phyloP scores from a whole-genome alignment of 192 early-diverging fungal genomes.

The Lobosporangium transversale region DNA sequence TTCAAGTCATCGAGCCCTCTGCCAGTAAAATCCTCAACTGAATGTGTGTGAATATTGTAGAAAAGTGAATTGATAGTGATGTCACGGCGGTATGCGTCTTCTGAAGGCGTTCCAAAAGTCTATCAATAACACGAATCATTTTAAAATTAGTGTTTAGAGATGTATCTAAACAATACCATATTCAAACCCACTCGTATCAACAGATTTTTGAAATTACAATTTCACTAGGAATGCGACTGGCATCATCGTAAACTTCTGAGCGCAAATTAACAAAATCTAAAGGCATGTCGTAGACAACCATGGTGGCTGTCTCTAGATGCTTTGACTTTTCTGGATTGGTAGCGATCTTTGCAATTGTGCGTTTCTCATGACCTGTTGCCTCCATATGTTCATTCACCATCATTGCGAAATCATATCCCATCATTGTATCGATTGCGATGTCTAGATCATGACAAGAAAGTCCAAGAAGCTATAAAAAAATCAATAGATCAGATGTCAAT shows the following conservation, averaged over 20 bases:
- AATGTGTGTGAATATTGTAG: constrained; percentile 89
- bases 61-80: constrained; percentile 98
- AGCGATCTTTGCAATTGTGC: constrained; percentile 83
- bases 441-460: constrained; percentile 91
- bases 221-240: constrained; percentile 80
- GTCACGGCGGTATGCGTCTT: constrained; percentile 96
- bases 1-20: constrained; percentile 80
- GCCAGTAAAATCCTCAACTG: constrained; percentile 89
- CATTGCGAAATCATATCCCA: constrained; percentile 89
- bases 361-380: constrained; percentile 42
- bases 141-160: no score
- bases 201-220: no score
- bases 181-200: no score
- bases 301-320: constrained; percentile 97
- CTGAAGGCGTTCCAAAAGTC: constrained; percentile 86
- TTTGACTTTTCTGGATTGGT: constrained; percentile 95
- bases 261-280: constrained; percentile 97
- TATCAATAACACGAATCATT: constrained; percentile 1
- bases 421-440: constrained; percentile 93
- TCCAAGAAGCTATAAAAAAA: constrained; percentile 91
- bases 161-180: no score
- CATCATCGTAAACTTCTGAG: constrained; percentile 87
- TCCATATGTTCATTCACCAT: constrained; percentile 73
- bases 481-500: no score
- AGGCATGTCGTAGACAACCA: constrained; percentile 75